phyloP scores from a whole-genome alignment of 306 rosid species.

The Mucuna pruriens region DNA sequence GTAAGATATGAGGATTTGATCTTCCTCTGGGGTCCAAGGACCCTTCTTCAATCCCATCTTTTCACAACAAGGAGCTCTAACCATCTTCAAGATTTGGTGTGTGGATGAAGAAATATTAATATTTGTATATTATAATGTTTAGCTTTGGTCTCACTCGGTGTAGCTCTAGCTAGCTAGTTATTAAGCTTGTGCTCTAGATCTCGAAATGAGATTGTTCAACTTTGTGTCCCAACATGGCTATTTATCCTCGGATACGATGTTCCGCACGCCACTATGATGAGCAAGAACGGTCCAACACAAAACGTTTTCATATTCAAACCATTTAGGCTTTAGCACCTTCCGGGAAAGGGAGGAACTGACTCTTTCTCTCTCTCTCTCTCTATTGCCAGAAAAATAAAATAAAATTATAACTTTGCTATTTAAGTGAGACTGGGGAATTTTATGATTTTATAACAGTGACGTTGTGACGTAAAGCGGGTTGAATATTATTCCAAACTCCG shows the following conservation, averaged over 20 bases:
- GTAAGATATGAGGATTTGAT: constrained; percentile 58
- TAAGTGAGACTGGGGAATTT: constrained; percentile 18
- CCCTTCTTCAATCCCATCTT: constrained; percentile 83
- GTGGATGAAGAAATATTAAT: background rate
- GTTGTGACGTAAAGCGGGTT: background rate
- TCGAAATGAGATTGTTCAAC: background rate
- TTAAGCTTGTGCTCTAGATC: background rate
- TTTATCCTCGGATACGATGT: constrained; percentile 37
- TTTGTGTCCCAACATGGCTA: background rate
- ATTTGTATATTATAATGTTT: no score
- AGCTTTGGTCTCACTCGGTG: background rate
- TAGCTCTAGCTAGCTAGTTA: background rate
- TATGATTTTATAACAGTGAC: background rate
- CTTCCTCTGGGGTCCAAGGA: constrained; percentile 82
- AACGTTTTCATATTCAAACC: constrained; percentile 23
- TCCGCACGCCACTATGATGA: constrained; percentile 9
- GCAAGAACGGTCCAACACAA: constrained; percentile 38
- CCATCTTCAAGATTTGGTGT: constrained; percentile 49
- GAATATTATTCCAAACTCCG: constrained; percentile 15
- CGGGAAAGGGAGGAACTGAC: constrained; percentile 9
- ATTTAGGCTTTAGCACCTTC: constrained; percentile 26
- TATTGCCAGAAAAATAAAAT: constrained; percentile 20
- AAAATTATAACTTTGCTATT: background rate
- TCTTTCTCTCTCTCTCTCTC: background rate
- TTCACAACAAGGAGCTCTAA: constrained; percentile 88